Conservation (phyloP, 768 basidiomycete species). For the Plicaturopsis crispa region DNA sequence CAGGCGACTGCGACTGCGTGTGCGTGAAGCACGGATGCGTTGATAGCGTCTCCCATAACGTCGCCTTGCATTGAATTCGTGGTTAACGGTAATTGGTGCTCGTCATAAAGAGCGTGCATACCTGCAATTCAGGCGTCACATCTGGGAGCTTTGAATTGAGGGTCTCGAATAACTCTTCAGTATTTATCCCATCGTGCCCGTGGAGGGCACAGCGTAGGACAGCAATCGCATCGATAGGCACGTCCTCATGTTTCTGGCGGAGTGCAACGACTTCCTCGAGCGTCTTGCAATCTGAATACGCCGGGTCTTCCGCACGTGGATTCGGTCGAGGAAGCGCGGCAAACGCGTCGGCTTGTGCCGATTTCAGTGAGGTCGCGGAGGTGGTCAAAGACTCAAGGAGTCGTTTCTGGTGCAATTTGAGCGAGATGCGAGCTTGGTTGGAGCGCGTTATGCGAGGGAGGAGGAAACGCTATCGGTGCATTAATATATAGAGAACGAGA, state of each 20-base stretch:
- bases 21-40: conserved; percentile 17
- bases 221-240: conserved; percentile 46
- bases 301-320: conserved; percentile 38
- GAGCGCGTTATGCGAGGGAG: conserved; percentile 59
- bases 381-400: conserved; percentile 47
- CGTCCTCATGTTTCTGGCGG: conserved; percentile 14
- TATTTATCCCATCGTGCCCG: conserved; percentile 43
- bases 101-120: too few species aligned
- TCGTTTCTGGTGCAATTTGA: conserved; percentile 51
- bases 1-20: conserved; percentile 14
- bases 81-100: too few species aligned
- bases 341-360: conserved; percentile 46
- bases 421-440: conserved; percentile 50
- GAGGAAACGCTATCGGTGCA: conserved; percentile 47
- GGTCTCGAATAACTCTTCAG: conserved; percentile 52
- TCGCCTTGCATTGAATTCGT: conserved; percentile 33
- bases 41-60: conserved; percentile 59
- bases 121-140: conserved; percentile 42
- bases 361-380: conserved; percentile 49
- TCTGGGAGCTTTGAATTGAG: conserved; percentile 54
- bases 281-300: conserved; percentile 36
- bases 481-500: conserved; percentile 1
- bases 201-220: conserved; percentile 57
- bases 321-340: conserved; percentile 49
- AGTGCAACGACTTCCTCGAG: conserved; percentile 30